Evolutionary conservation across 805 yeast species (phyloP), one percentile per base, ranked within the genome.

Genomic region (Clavispora phyllophila): DNA sequence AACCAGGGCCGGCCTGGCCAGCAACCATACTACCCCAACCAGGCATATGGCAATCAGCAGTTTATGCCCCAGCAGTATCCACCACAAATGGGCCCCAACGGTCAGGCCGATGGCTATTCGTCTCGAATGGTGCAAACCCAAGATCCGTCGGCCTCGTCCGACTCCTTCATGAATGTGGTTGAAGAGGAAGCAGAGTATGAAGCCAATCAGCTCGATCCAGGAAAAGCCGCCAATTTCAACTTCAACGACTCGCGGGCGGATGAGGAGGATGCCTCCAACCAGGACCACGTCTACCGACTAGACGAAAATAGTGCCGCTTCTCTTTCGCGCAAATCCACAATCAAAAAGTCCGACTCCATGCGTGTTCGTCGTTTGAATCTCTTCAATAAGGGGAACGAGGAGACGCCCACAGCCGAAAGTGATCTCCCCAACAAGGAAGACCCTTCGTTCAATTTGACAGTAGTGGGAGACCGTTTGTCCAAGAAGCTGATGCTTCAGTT

Each of bases 301-400:
- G 71, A 65, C 9, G 61, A 60, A 15, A 59, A 54, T 7, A 52
- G 53, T 15, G 36, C 26, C 3, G 58, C 58, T 23, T 53, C 56
- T 2, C 58, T 58, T 39, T 68, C 75, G 3, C 52, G 73, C 36
- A 66, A 64, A 40, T 62, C 71, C 5, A 68, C 74, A 1, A 44
- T 68, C n/a, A 64, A 62, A 42, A 66, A 65, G 42, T 54, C 68
- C 14, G 66, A 67, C 42, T 69, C 74, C 13, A 63, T 65, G 66
- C 61, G 69, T 29, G 62, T 70, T 27, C 53, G 74, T 12, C 68
- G 68, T 39, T 56, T 70, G 31, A 63, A 70, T 41, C 53, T 70
- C n/a, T 68, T 68, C 45, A 56, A 56, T 40, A 54, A 49, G 27
- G 44, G 41, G 24, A 48, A 43, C 20, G 42, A 46, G 29, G 33